Evolutionary conservation across 768 basidiomycete species (phyloP).

Genomic region (Auricularia auricula-judae): DNA sequence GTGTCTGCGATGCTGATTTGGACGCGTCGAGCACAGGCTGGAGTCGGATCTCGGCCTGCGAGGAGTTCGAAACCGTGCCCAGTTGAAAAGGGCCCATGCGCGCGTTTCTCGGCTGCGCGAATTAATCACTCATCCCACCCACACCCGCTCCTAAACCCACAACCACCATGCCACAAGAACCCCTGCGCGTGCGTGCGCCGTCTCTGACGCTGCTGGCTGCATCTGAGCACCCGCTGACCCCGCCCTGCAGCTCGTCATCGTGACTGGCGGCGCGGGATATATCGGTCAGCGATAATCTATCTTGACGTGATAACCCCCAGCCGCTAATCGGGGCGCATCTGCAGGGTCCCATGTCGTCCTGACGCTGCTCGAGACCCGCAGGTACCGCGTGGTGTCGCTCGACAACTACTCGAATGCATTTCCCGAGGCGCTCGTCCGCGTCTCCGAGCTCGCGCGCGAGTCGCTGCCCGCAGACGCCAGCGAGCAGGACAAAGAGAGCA

Average conservation of each 20-base stretch:
- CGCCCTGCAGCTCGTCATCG: conserved; percentile 41
- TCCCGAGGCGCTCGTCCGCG: conserved; percentile 59
- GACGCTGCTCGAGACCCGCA: conserved; percentile 69
- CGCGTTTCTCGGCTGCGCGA: too few species aligned
- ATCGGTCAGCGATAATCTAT: conserved; percentile 44
- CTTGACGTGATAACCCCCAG: conserved; percentile 5
- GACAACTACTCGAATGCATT: conserved; percentile 95
- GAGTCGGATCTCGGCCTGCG: neutral
- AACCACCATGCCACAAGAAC: conserved; percentile 2
- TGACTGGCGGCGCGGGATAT: conserved; percentile 81
- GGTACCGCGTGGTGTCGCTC: conserved; percentile 86
- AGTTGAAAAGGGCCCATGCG: too few species aligned
- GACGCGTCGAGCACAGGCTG: neutral
- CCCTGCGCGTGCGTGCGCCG: conserved; percentile 1
- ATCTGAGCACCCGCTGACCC: neutral
- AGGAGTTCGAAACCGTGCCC: neutral
- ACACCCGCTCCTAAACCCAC: neutral
- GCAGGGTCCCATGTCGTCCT: conserved; percentile 92
- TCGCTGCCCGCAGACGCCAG: conserved; percentile 58
- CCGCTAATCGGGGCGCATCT: conserved; percentile 5
- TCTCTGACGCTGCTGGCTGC: neutral
- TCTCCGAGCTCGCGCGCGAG: conserved; percentile 67
- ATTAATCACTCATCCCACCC: neutral
- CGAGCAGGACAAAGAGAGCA: conserved; percentile 56
- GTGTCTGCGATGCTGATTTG: neutral